Conservation (phyloP, 2,329 filamentous ascomycete species). For the Mycosphaerella arachidis region DNA sequence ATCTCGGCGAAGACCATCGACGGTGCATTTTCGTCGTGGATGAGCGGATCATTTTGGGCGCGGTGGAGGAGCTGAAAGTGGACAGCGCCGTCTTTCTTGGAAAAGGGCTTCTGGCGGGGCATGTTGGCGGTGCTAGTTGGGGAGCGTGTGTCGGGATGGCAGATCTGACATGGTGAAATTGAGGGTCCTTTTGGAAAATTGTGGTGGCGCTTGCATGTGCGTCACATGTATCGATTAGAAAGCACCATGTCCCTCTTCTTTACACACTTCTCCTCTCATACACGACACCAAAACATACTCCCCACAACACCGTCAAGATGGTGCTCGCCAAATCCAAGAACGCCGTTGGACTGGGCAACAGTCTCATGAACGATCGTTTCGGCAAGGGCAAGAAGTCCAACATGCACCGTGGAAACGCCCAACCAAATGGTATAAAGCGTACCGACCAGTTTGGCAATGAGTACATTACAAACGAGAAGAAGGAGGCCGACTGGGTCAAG, state of each 20-base stretch:
- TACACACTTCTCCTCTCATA: conserved; percentile 1
- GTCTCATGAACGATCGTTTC: conserved; percentile 98
- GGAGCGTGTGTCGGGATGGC: neutral
- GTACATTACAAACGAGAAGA: conserved; percentile 86
- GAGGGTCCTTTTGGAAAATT: conserved; percentile 1
- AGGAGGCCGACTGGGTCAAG: conserved; percentile 96
- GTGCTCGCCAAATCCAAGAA: conserved; percentile 90
- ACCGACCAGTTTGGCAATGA: conserved; percentile 38
- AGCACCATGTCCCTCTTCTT: conserved; percentile 7
- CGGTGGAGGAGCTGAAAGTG: conserved; percentile 94
- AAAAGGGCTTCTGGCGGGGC: conserved; percentile 70
- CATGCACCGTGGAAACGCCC: conserved; percentile 65
- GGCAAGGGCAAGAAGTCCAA: conserved; percentile 84
- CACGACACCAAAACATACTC: conserved; percentile 3
- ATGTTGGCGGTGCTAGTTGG: conserved; percentile 48
- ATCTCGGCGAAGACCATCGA: conserved; percentile 83
- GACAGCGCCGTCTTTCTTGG: conserved; percentile 81
- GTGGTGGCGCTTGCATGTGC: conserved; percentile 4
- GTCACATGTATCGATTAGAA: conserved; percentile 13
- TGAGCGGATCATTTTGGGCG: conserved; percentile 93
- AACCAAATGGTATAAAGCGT: conserved; percentile 57
- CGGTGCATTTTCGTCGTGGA: conserved; percentile 84
- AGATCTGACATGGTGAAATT: neutral
- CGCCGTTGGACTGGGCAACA: conserved; percentile 88
- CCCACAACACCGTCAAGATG: conserved; percentile 47